These are phyloP conservation scores for Glycyrrhiza uralensis DNA, from an alignment of 306 rosid genomes.

Conservation along the genomic window DNA sequence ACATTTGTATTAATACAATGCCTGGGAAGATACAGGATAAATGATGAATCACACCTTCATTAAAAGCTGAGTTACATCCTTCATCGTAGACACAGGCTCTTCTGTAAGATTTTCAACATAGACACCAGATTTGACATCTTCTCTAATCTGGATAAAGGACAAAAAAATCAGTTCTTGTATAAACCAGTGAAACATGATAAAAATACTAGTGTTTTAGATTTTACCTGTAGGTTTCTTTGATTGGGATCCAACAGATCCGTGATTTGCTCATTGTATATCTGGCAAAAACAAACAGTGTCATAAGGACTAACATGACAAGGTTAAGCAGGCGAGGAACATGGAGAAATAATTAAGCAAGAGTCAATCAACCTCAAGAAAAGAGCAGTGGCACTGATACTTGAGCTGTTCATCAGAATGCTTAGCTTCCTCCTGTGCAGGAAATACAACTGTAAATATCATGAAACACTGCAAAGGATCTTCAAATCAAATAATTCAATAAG, in stretches of 20 bases:
- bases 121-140: slow-evolving; percentile 98
- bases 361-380: slow-evolving; percentile 81
- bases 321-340: neutral
- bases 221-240: slow-evolving; percentile 82
- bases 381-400: slow-evolving; percentile 85
- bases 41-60: slow-evolving; percentile 60
- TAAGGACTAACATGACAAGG: slow-evolving; percentile 16
- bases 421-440: slow-evolving; percentile 70
- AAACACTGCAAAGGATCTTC: neutral
- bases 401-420: slow-evolving; percentile 86
- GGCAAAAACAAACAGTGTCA: slow-evolving; percentile 36
- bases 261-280: slow-evolving; percentile 99
- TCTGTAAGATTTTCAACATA: slow-evolving; percentile 96
- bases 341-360: slow-evolving; percentile 8
- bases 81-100: slow-evolving; percentile 64
- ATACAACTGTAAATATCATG: slow-evolving; percentile 16
- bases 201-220: neutral
- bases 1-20: slow-evolving; percentile 6
- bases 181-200: slow-evolving; percentile 2
- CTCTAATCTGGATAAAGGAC: slow-evolving; percentile 69
- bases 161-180: slow-evolving; percentile 13
- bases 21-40: neutral
- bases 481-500: neutral
- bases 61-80: slow-evolving; percentile 75
- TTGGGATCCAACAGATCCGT: slow-evolving; percentile 90